Base-by-base conservation (phyloP, 257 asterid genomes). In the Avicennia marina region DNA sequence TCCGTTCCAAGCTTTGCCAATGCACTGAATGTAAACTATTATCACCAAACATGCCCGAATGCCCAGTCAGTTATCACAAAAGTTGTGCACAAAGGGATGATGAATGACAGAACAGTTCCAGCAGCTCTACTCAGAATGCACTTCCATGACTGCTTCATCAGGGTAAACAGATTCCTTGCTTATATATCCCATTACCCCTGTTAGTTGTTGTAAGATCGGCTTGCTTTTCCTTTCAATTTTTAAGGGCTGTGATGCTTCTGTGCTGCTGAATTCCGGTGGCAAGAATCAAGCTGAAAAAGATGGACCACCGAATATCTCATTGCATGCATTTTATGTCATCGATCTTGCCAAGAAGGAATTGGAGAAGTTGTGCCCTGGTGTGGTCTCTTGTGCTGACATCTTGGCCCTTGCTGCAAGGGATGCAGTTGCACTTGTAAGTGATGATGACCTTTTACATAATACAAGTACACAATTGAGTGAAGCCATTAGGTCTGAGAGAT, bases 51-150 rank as follows among this genome's bases (percentile, higher is more conserved):
- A 38, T 89, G 97, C 68, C 95, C 97, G 0, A 68, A 69, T 9
- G 82, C 71, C 1, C 95, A 86, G 60, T 54, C 78, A 18, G 47
- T 47, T 1, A 63, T 89, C 63, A 38, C 65, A 1, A 33, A 69
- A 13, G 78, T 56, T n/a, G 89, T 89, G 2, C 72, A 62, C 60
- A 83, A 78, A 42, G 86, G 85, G 56, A 79, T 78, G 72, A 33
- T 41, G 48, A 89, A 80, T 68, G 97, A 86, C 53, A 77, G 48
- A 54, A 83, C 93, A 5, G 95, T 89, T 25, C 84, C 95, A 0
- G 97, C 97, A 7, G 94, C 94, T n/a, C 69, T 89, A 2, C 93
- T 89, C 13, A 67, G 95, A 66, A 81, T 81, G 95, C 93, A 89
- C 43, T 89, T 89, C 75, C 97, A 89, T 64, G 95, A 89, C 55